These are phyloP conservation scores for Aspergillus sp. DNA, from an alignment of 2,329 filamentous ascomycete genomes.

Conservation along the genomic window DNA sequence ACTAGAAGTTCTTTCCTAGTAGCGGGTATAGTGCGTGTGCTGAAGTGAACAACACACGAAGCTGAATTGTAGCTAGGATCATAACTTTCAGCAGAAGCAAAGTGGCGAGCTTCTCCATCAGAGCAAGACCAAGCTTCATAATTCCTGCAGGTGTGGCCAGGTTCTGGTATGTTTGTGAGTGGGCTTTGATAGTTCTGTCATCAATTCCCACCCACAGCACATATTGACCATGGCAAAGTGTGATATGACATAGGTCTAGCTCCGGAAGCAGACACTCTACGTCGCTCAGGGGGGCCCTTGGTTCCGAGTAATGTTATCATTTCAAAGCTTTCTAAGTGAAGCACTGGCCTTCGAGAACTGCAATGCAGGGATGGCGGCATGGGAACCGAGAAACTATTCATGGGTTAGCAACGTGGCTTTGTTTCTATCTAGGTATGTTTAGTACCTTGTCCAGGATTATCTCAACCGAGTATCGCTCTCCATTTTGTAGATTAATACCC, in stretches of 20 bases:
- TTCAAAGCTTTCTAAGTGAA: not conserved
- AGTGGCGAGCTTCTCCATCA: not conserved
- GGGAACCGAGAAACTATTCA: constrained; percentile 1
- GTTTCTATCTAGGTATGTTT: not conserved
- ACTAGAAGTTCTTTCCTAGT: not conserved
- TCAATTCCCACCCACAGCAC: constrained; percentile 1
- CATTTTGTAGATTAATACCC: constrained; percentile 1
- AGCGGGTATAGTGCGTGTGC: not conserved
- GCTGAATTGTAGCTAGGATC: not conserved
- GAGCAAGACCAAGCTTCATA: not conserved
- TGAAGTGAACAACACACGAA: constrained; percentile 1
- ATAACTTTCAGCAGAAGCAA: not conserved
- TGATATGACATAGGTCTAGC: constrained; percentile 1
- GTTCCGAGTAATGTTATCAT: not conserved
- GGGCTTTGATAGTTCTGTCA: not conserved
- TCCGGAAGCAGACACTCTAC: not conserved
- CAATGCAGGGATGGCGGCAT: constrained; percentile 1
- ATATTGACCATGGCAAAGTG: constrained; percentile 1
- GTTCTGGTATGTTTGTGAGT: not conserved
- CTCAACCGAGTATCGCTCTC: not conserved
- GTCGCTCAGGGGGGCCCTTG: not conserved
- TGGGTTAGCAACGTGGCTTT: not conserved
- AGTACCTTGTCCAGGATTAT: not conserved
- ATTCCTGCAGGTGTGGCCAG: not conserved
- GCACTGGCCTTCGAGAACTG: not conserved